Conservation (phyloP, 441 rosid species). For the Hypseocharis bilobata region DNA sequence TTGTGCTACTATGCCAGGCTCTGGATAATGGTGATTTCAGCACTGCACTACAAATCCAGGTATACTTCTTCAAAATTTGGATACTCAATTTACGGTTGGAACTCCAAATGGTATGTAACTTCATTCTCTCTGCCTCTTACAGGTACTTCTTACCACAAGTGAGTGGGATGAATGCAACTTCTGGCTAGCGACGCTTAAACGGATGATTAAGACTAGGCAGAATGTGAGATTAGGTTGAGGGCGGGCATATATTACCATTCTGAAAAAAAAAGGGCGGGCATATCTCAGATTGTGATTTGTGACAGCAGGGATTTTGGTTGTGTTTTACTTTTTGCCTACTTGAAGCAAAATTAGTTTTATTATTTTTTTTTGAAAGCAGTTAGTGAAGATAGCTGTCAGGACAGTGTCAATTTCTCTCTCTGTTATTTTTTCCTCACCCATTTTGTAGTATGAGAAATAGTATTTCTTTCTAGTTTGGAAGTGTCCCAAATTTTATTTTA, state of each 20-base stretch:
- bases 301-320: slow-evolving; percentile 23
- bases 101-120: background rate
- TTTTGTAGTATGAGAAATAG: slow-evolving; percentile 27
- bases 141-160: slow-evolving; percentile 81
- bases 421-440: slow-evolving; percentile 11
- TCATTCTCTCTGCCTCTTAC: slow-evolving; percentile 6
- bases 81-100: slow-evolving; percentile 9
- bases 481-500: too few species aligned
- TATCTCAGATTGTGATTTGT: slow-evolving; percentile 3
- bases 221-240: slow-evolving; percentile 40
- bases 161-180: slow-evolving; percentile 98
- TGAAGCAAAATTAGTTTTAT: slow-evolving; percentile 9
- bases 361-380: slow-evolving; percentile 14
- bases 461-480: too few species aligned
- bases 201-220: slow-evolving; percentile 91
- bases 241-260: background rate
- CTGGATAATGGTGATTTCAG: slow-evolving; percentile 67
- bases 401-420: slow-evolving; percentile 19
- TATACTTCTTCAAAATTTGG: slow-evolving; percentile 9
- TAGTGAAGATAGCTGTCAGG: slow-evolving; percentile 27
- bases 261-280: too few species aligned
- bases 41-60: slow-evolving; percentile 89
- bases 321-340: slow-evolving; percentile 12
- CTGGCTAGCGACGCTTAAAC: slow-evolving; percentile 84
- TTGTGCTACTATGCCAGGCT: slow-evolving; percentile 80